Conservation (phyloP, 2,329 filamentous ascomycete species). For the Stromatinia cepivora region DNA sequence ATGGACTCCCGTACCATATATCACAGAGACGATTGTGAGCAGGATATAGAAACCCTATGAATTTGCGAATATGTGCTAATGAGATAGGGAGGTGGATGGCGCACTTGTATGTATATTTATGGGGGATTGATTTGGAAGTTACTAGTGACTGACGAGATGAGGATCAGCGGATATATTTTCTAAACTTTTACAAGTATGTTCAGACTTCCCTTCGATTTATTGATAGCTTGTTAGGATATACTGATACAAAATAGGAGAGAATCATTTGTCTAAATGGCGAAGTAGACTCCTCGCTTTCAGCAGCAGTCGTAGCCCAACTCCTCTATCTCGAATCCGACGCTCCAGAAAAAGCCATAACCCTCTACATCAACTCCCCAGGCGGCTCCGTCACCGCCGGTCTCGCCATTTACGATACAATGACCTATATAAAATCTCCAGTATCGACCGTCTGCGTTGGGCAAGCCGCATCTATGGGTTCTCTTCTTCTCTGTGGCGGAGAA, state of each 20-base stretch:
- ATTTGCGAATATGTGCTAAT: constrained; percentile 31
- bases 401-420: constrained; percentile 98
- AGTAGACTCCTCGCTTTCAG: constrained; percentile 86
- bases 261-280: constrained; percentile 92
- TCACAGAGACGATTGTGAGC: constrained; percentile 57
- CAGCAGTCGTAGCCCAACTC: constrained; percentile 92
- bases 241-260: constrained; percentile 92
- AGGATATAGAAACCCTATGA: constrained; percentile 30
- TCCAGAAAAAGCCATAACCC: constrained; percentile 89
- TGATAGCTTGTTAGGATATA: background rate
- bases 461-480: constrained; percentile 90
- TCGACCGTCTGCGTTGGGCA: constrained; percentile 94
- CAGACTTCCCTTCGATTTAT: background rate
- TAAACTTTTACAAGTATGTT: constrained; percentile 67
- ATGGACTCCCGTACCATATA: constrained; percentile 51
- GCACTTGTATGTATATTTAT: constrained; percentile 62
- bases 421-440: constrained; percentile 89
- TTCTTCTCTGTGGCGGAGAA: constrained; percentile 83
- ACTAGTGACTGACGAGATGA: constrained; percentile 29
- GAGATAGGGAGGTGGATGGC: constrained; percentile 69
- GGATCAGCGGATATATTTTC: constrained; percentile 75
- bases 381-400: constrained; percentile 85
- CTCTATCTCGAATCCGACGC: constrained; percentile 98
- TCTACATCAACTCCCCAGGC: constrained; percentile 97
- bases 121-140: constrained; percentile 31